Evolutionary conservation across 768 basidiomycete species (phyloP).

Genomic region (Calocera cornea): DNA sequence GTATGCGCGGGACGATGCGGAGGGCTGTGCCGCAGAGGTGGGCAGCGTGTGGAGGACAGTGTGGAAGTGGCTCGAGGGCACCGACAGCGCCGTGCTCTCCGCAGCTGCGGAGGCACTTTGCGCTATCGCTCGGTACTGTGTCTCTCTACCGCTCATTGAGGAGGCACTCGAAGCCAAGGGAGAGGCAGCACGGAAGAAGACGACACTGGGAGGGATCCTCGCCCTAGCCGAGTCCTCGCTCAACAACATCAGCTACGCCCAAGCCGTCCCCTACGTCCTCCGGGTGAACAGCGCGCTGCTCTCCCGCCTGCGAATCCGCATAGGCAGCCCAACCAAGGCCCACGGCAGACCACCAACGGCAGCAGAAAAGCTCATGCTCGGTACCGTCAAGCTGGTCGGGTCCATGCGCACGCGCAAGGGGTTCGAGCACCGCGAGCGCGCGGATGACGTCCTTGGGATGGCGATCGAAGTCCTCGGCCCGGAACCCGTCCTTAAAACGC

Average conservation of each 20-base stretch:
- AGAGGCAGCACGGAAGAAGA: conserved; percentile 31
- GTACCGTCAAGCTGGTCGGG: conserved; percentile 55
- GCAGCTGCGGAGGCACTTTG: conserved; percentile 49
- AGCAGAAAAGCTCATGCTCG: conserved; percentile 55
- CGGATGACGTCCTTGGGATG: conserved; percentile 60
- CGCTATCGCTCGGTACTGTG: conserved; percentile 50
- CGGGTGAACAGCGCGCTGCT: conserved; percentile 57
- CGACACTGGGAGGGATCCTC: conserved; percentile 51
- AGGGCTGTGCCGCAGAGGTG: conserved; percentile 41
- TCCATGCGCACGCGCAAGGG: conserved; percentile 61
- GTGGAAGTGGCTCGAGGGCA: conserved; percentile 68
- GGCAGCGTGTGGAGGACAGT: conserved; percentile 55
- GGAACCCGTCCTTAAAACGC: conserved; percentile 49
- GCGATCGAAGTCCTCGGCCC: conserved; percentile 83
- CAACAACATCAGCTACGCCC: conserved; percentile 57
- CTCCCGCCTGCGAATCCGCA: conserved; percentile 41
- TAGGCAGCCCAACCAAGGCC: conserved; percentile 22
- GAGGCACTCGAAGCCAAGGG: conserved; percentile 37
- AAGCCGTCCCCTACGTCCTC: conserved; percentile 69
- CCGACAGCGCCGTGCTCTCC: conserved; percentile 44
- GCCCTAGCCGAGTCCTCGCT: conserved; percentile 51
- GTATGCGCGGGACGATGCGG: conserved; percentile 38
- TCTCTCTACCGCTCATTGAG: conserved; percentile 48
- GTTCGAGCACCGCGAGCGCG: conserved; percentile 84
- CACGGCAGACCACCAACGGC: conserved; percentile 35